A percentile compares a stretch with the other conserved stretches of the same genome.
Evolutionary conservation across 805 yeast species (phyloP).

Genomic region (Barnettozyma sucrosica): DNA sequence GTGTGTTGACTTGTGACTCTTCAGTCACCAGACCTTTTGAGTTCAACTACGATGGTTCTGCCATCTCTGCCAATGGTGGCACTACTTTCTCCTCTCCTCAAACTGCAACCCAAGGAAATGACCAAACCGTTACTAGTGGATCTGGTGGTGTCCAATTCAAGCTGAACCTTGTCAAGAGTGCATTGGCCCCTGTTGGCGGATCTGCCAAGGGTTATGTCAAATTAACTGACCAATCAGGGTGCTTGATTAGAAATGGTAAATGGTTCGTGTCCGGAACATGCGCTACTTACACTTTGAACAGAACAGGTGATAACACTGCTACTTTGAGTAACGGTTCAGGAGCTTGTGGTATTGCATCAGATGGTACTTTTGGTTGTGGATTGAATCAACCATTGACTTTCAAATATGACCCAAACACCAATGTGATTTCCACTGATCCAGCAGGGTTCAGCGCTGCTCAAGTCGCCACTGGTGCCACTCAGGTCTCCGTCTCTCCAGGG

Average conservation of each 20-base stretch:
- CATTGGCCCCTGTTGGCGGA: not conserved
- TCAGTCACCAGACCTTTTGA: slow-evolving; percentile 41
- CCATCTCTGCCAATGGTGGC: slow-evolving; percentile 2
- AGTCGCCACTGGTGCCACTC: not conserved
- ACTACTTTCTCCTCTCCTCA: slow-evolving; percentile 2
- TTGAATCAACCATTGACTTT: not conserved
- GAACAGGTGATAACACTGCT: slow-evolving; percentile 33
- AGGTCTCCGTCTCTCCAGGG: slow-evolving; percentile 3
- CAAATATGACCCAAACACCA: not conserved
- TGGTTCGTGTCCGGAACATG: slow-evolving; percentile 81
- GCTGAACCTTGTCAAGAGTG: not conserved
- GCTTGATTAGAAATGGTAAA: slow-evolving; percentile 77
- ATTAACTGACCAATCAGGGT: slow-evolving; percentile 53
- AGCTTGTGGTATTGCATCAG: slow-evolving; percentile 47
- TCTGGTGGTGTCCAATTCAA: not conserved
- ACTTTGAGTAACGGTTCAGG: slow-evolving; percentile 64
- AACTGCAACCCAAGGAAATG: not conserved
- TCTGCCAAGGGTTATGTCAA: slow-evolving; percentile 41
- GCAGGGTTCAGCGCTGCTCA: slow-evolving; percentile 1
- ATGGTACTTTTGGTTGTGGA: slow-evolving; percentile 12
- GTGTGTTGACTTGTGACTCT: slow-evolving; percentile 39
- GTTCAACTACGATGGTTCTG: slow-evolving; percentile 4
- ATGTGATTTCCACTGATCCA: not conserved
- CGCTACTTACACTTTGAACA: slow-evolving; percentile 56
- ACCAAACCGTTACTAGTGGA: not conserved